phyloP scores from a whole-genome alignment of 768 basidiomycete genomes.

The Rhodosporidiobolus odoratus region DNA sequence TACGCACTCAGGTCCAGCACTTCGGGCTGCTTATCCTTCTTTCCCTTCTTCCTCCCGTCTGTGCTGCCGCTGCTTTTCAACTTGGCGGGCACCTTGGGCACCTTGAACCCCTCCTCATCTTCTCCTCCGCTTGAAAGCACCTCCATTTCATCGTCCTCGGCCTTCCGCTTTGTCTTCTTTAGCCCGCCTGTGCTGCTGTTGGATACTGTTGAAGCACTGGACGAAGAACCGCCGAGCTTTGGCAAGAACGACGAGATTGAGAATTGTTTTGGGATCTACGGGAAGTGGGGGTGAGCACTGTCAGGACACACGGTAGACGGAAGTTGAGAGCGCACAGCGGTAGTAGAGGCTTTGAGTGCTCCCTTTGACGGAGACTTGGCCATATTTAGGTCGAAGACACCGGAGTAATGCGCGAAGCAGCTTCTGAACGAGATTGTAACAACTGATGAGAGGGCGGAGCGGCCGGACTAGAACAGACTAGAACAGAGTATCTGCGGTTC shows the following conservation, averaged over 20 bases:
- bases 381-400: no score
- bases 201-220: background rate
- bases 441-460: no score
- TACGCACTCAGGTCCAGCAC: conserved; percentile 24
- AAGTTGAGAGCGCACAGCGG: background rate
- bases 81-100: background rate
- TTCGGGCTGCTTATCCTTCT: background rate
- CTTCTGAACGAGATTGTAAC: no score
- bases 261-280: conserved; percentile 2
- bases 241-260: conserved; percentile 31
- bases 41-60: background rate
- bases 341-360: background rate
- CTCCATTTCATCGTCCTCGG: background rate
- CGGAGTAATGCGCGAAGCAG: no score
- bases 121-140: background rate
- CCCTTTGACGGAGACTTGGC: background rate
- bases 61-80: background rate
- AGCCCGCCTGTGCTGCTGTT: background rate
- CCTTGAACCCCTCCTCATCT: background rate
- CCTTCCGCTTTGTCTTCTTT: conserved; percentile 5
- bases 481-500: no score
- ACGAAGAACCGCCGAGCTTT: background rate
- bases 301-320: background rate
- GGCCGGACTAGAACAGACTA: no score
- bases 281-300: background rate